A percentile compares a stretch with the other conserved stretches of the same genome.
Evolutionary conservation across 495 filamentous ascomycete species (phyloP).

Genomic region (Lophiostoma macrostomum): DNA sequence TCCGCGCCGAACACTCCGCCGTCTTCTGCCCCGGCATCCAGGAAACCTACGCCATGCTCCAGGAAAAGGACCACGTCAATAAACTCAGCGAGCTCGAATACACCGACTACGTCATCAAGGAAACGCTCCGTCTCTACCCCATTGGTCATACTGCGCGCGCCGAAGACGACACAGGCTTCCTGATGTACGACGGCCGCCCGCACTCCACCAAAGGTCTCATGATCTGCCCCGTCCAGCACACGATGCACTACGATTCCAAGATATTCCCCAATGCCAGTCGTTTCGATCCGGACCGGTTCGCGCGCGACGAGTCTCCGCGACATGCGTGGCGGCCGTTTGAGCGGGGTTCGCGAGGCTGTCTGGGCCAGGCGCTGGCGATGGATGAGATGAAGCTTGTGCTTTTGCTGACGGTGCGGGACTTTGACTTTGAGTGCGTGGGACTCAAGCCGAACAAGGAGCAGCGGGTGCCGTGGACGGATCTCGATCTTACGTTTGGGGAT

Average conservation of each 20-base stretch:
- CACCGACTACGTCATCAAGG: slow-evolving; percentile 23
- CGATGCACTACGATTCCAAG: slow-evolving; percentile 19
- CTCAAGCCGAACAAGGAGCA: slow-evolving; percentile 16
- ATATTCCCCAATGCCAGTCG: slow-evolving; percentile 22
- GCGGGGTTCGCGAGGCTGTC: slow-evolving; percentile 15
- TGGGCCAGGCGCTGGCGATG: slow-evolving; percentile 27
- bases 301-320: neutral
- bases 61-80: neutral
- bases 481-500: slow-evolving; percentile 25
- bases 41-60: slow-evolving; percentile 15
- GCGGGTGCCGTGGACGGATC: slow-evolving; percentile 13
- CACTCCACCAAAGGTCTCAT: slow-evolving; percentile 14
- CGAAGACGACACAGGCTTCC: neutral
- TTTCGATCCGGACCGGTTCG: slow-evolving; percentile 29
- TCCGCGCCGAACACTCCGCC: slow-evolving; percentile 21
- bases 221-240: slow-evolving; percentile 4
- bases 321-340: slow-evolving; percentile 24
- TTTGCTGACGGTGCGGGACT: slow-evolving; percentile 22
- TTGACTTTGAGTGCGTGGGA: slow-evolving; percentile 23
- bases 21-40: slow-evolving; percentile 13
- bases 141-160: slow-evolving; percentile 15
- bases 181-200: slow-evolving; percentile 13
- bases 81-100: slow-evolving; percentile 20
- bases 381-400: slow-evolving; percentile 22
- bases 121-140: slow-evolving; percentile 20